Base-by-base conservation (phyloP, 2,329 filamentous ascomycete species). In the Ascochyta fabae region DNA sequence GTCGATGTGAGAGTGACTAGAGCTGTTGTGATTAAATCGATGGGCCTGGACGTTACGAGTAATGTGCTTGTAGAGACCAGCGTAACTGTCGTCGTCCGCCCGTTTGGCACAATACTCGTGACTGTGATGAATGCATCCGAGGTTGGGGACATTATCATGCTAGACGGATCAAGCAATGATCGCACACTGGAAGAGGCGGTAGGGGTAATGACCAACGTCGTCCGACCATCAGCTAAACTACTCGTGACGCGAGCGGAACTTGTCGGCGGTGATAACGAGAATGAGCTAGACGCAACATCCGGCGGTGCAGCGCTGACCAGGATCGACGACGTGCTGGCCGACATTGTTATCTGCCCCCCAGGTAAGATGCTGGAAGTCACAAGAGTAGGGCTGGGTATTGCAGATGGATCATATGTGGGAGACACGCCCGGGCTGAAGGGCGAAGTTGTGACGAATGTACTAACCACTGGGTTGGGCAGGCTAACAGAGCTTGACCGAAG, bases 51-150 rank as follows among this genome's bases (percentile, higher is more conserved):
- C 8, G 26, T 10, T 29, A 29, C 27, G 27, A 29, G 27, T 29
- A 10, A 10, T 10, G 9, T 29, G 8, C 27, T 40, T 22, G 42
- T 41, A 9, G 29, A 35, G 6, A 31, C 16, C 4, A 47, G n/a
- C 5, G 22, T 47, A 4, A 42, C 13, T n/a, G 48, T 46, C 6
- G 41, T 49, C 15, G 38, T 51, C 15, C 41, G 46, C 10, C 51
- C 51, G 22, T 19, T 49, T 3, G 19, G 23, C 22, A 48, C 8
- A 16, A 31, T 55, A 22, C 44, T 60, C 8, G 44, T 58, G 16
- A 39, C 19, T 0, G 52, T 56, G 4, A 26, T 39, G 1, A 54
- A 15, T 3, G 53, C 6, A 5, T 31, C 55, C 12, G 56, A 51
- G 7, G 40, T 51, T 1, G 22, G 24, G 3, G 46, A 19, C 12